A percentile compares a stretch with the other conserved stretches of the same genome.
Evolutionary conservation across 2,329 filamentous ascomycete genomes (phyloP).

Genomic region (Phoma sp.): DNA sequence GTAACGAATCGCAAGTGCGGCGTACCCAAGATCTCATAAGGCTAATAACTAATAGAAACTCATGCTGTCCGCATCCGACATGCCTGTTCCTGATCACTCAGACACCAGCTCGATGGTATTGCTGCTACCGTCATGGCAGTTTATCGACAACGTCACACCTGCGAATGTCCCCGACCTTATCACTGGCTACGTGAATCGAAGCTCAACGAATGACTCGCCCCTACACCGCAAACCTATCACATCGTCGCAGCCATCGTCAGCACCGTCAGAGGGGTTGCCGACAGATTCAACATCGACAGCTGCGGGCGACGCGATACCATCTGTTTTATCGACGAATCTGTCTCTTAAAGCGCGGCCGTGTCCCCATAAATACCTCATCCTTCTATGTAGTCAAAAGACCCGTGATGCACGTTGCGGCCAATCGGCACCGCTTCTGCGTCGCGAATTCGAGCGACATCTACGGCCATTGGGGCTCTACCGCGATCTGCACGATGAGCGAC

Average conservation of each 20-base stretch:
- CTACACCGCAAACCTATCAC: slow-evolving; percentile 45
- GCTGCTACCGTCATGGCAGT: slow-evolving; percentile 81
- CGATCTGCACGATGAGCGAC: slow-evolving; percentile 85
- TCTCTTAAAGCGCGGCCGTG: slow-evolving; percentile 67
- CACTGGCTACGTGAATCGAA: slow-evolving; percentile 69
- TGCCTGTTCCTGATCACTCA: slow-evolving; percentile 74
- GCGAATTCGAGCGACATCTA: slow-evolving; percentile 88
- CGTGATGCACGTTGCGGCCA: slow-evolving; percentile 94
- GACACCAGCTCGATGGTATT: slow-evolving; percentile 75
- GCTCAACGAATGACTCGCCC: slow-evolving; percentile 76
- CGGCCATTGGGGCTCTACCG: slow-evolving; percentile 83
- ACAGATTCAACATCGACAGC: slow-evolving; percentile 25
- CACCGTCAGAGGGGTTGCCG: slow-evolving; percentile 10
- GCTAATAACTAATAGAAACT: slow-evolving; percentile 65
- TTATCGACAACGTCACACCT: slow-evolving; percentile 84
- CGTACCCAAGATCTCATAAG: not conserved
- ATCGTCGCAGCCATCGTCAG: slow-evolving; percentile 19
- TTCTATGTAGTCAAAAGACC: slow-evolving; percentile 94
- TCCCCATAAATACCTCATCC: slow-evolving; percentile 84
- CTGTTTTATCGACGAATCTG: slow-evolving; percentile 39
- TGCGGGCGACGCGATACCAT: slow-evolving; percentile 27
- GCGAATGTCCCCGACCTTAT: slow-evolving; percentile 75
- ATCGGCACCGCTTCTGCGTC: slow-evolving; percentile 85
- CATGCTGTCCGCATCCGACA: slow-evolving; percentile 92
- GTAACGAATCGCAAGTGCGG: slow-evolving; percentile 35